These are phyloP conservation scores for Suillus alpinus DNA, from an alignment of 768 basidiomycete genomes.

Conservation along the genomic window DNA sequence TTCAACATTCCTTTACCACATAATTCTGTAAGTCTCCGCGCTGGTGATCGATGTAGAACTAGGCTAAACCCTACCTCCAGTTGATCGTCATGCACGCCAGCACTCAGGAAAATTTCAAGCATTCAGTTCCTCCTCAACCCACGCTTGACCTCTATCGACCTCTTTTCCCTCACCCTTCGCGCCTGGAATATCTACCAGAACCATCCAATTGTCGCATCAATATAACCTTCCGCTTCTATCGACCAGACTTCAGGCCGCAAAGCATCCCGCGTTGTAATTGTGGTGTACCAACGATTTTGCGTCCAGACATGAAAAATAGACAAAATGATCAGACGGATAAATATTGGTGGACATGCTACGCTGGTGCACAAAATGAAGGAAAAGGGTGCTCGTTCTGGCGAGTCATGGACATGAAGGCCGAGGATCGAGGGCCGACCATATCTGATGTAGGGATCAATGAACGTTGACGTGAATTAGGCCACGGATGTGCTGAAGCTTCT, in stretches of 20 bases:
- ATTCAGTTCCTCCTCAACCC: conserved; percentile 69
- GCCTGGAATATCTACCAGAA: conserved; percentile 26
- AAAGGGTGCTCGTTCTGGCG: conserved; percentile 79
- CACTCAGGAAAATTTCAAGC: conserved; percentile 81
- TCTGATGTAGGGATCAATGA: conserved; percentile 15
- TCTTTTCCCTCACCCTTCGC: conserved; percentile 37
- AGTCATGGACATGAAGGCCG: conserved; percentile 64
- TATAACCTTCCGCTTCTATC: conserved; percentile 83
- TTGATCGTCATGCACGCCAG: conserved; percentile 86
- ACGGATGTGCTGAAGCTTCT: not conserved
- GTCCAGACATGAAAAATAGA: conserved; percentile 78
- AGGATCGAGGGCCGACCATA: conserved; percentile 57
- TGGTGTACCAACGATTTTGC: conserved; percentile 62
- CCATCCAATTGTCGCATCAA: conserved; percentile 74
- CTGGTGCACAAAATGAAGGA: conserved; percentile 79
- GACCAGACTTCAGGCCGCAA: conserved; percentile 72
- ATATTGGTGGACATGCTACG: conserved; percentile 80
- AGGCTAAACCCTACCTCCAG: conserved; percentile 32
- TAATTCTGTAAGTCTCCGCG: conserved; percentile 58
- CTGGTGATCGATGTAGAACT: conserved; percentile 1
- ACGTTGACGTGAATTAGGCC: too few relatives aligned
- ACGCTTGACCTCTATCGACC: conserved; percentile 74
- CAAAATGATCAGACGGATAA: conserved; percentile 50
- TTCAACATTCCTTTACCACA: conserved; percentile 76
- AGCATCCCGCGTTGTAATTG: conserved; percentile 74